Evolutionary conservation across 2,329 filamentous ascomycete species (phyloP).

Genomic region (Xylaria polymorpha): DNA sequence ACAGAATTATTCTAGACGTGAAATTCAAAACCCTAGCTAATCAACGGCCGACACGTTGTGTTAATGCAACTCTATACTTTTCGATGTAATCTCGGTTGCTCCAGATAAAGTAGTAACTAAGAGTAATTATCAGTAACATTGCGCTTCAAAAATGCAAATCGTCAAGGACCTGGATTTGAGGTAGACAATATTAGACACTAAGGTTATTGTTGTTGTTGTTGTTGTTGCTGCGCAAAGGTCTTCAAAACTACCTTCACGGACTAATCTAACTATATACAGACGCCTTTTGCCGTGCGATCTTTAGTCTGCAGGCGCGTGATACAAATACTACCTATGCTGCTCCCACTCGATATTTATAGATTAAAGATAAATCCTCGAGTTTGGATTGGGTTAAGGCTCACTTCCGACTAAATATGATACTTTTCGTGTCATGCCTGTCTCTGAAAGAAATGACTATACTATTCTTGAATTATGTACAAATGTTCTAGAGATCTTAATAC

Average conservation of each 20-base stretch:
- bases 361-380: neutral
- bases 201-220: too few relatives aligned
- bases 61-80: neutral
- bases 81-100: neutral
- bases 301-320: too few relatives aligned
- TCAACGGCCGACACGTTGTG: neutral
- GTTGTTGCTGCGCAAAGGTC: too few relatives aligned
- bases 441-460: neutral
- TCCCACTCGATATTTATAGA: neutral
- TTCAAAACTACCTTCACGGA: too few relatives aligned
- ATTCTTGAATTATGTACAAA: neutral
- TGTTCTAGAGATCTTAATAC: neutral
- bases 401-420: neutral
- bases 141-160: neutral
- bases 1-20: neutral
- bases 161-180: too few relatives aligned
- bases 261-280: too few relatives aligned
- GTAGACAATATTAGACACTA: too few relatives aligned
- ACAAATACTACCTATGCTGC: neutral
- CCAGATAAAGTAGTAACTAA: neutral
- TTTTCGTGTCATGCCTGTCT: neutral
- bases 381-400: neutral
- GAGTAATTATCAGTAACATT: neutral
- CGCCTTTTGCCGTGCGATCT: too few relatives aligned
- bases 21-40: neutral